Conservation (phyloP, 768 basidiomycete genomes). For the Tylopilus intermedius region DNA sequence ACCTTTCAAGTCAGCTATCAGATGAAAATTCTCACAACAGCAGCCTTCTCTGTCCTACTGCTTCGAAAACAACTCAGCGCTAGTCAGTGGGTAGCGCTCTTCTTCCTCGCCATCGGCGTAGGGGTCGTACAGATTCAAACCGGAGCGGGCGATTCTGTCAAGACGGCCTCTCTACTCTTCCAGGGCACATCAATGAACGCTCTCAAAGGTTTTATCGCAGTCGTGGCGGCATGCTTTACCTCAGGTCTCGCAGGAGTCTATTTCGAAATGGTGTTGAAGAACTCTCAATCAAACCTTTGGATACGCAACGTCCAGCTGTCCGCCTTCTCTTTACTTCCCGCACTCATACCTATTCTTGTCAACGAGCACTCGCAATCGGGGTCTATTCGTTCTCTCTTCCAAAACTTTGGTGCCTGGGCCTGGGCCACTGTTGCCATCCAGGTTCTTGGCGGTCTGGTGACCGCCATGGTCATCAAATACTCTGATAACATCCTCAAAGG, state of each 20-base stretch:
- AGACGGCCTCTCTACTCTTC: slow-evolving; percentile 29
- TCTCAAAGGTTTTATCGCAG: slow-evolving; percentile 83
- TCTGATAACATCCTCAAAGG: slow-evolving; percentile 90
- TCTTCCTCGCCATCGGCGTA: slow-evolving; percentile 84
- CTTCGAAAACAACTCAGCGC: slow-evolving; percentile 70
- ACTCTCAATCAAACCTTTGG: slow-evolving; percentile 87
- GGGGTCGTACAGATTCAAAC: slow-evolving; percentile 85
- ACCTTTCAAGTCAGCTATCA: slow-evolving; percentile 97
- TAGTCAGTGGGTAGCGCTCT: slow-evolving; percentile 78
- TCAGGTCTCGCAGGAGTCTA: slow-evolving; percentile 96
- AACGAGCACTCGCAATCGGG: slow-evolving; percentile 37
- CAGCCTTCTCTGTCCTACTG: slow-evolving; percentile 79
- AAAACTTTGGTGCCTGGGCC: slow-evolving; percentile 86
- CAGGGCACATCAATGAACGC: slow-evolving; percentile 65
- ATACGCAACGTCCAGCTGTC: slow-evolving; percentile 95
- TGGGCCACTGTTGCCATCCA: slow-evolving; percentile 87
- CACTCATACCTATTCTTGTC: slow-evolving; percentile 71
- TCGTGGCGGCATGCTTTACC: slow-evolving; percentile 87
- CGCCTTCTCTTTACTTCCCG: slow-evolving; percentile 88
- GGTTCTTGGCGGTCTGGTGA: slow-evolving; percentile 87
- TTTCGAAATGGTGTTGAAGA: slow-evolving; percentile 96
- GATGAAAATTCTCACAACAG: slow-evolving; percentile 96
- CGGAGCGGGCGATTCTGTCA: slow-evolving; percentile 21
- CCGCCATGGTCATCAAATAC: slow-evolving; percentile 92
- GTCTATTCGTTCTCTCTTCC: slow-evolving; percentile 56